Percentiles rank a stretch among this genome's conserved stretches.
Conservation (phyloP, 352 stramenopile species). For the Halophytophthora polymorphica region DNA sequence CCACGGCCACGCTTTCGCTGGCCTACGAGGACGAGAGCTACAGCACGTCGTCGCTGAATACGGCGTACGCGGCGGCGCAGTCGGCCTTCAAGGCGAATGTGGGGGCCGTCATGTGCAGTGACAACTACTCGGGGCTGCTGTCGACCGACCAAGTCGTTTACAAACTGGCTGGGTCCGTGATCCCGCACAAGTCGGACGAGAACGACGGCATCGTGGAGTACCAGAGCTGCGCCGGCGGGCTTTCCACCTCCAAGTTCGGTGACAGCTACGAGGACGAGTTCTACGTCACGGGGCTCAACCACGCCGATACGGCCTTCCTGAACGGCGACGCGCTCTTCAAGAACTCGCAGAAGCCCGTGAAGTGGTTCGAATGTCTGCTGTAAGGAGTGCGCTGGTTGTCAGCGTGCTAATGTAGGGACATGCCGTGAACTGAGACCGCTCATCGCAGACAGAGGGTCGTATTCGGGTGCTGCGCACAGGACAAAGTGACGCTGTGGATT, state of each 20-base stretch:
- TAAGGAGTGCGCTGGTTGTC: background rate
- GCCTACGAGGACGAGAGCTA: slow-evolving; percentile 24
- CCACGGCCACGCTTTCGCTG: slow-evolving; percentile 3
- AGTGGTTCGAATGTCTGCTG: slow-evolving; percentile 41
- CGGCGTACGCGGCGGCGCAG: slow-evolving; percentile 25
- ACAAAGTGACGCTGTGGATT: no score
- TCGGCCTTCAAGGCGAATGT: slow-evolving; percentile 26
- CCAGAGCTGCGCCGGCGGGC: slow-evolving; percentile 30
- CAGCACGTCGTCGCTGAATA: slow-evolving; percentile 16
- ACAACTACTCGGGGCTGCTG: slow-evolving; percentile 33
- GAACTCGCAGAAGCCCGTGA: slow-evolving; percentile 32
- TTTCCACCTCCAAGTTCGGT: slow-evolving; percentile 30
- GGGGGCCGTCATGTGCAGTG: slow-evolving; percentile 31
- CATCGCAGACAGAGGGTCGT: background rate
- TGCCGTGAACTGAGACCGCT: background rate
- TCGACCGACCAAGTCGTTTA: slow-evolving; percentile 20
- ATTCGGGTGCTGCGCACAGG: no score
- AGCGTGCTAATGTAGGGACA: background rate
- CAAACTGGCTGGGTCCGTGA: slow-evolving; percentile 19
- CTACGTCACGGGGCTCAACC: slow-evolving; percentile 43
- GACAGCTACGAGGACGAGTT: slow-evolving; percentile 24
- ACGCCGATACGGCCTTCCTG: slow-evolving; percentile 35
- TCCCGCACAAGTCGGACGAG: slow-evolving; percentile 28
- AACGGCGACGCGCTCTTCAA: slow-evolving; percentile 31
- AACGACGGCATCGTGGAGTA: slow-evolving; percentile 44